A percentile compares a stretch with the other conserved stretches of the same genome.
These are phyloP conservation scores for Cylindrodendrum hubeiense DNA, from an alignment of 2,329 filamentous ascomycete genomes.

Conservation along the genomic window DNA sequence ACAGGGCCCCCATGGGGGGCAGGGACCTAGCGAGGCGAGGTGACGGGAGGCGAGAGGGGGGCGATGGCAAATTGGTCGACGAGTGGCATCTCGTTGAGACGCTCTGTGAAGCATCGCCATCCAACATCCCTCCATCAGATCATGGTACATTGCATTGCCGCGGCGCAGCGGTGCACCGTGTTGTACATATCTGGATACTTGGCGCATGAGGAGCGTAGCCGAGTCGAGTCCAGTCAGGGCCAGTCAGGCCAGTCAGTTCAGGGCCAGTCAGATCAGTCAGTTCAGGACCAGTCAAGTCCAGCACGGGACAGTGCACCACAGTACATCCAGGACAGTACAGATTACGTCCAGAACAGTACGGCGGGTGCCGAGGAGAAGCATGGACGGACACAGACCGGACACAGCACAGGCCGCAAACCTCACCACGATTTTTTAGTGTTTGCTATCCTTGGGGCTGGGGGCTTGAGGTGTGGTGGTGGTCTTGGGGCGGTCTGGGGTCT, in stretches of 20 bases:
- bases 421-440: slow-evolving; percentile 22
- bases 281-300: neutral
- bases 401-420: slow-evolving; percentile 8
- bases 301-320: neutral
- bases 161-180: slow-evolving; percentile 1
- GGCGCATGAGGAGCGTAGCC: neutral
- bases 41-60: neutral
- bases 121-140: slow-evolving; percentile 23
- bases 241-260: slow-evolving; percentile 4
- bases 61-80: neutral
- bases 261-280: neutral
- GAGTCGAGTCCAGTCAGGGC: slow-evolving; percentile 13
- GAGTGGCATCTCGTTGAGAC: neutral
- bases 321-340: neutral
- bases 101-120: neutral
- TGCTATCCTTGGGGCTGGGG: neutral
- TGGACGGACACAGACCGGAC: no score
- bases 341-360: no score
- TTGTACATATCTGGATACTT: slow-evolving; percentile 10
- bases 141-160: slow-evolving; percentile 28
- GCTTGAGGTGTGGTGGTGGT: neutral
- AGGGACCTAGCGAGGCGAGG: neutral
- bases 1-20: neutral
- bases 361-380: neutral
- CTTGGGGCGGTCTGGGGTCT: neutral